These are phyloP conservation scores for Parathielavia appendiculata DNA, from an alignment of 495 filamentous ascomycete species.

Conservation along the genomic window DNA sequence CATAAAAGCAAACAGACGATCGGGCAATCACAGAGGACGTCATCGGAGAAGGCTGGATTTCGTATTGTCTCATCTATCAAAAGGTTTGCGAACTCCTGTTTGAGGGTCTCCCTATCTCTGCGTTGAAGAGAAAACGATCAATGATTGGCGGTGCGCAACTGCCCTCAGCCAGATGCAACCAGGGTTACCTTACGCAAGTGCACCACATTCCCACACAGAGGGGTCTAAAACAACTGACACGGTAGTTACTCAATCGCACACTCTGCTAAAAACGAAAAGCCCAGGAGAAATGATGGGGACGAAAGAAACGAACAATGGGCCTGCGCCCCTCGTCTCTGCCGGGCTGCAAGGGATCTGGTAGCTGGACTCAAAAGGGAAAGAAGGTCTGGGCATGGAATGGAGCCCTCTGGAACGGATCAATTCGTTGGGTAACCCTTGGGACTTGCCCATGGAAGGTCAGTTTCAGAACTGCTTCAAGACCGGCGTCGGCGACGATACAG, in stretches of 20 bases:
- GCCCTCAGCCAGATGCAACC: constrained; percentile 27
- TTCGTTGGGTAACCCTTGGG: too few relatives aligned
- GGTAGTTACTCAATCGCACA: too few relatives aligned
- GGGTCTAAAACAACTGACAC: background rate
- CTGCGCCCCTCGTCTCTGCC: background rate
- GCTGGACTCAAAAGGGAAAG: too few relatives aligned
- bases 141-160: constrained; percentile 11
- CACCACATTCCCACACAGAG: background rate
- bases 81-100: background rate
- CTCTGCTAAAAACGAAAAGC: too few relatives aligned
- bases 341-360: too few relatives aligned
- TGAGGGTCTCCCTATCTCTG: too few relatives aligned
- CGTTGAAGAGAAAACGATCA: background rate
- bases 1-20: background rate
- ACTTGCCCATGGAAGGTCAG: constrained; percentile 5
- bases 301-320: too few relatives aligned
- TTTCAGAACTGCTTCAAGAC: constrained; percentile 38
- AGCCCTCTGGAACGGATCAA: too few relatives aligned
- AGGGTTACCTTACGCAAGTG: too few relatives aligned
- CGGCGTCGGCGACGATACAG: constrained; percentile 16
- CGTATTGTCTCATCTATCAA: background rate
- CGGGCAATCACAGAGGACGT: background rate
- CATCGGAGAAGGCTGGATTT: background rate
- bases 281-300: too few relatives aligned
- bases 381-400: too few relatives aligned